Evolutionary conservation across 2,329 filamentous ascomycete species (phyloP).

Genomic region (Neonectria coccinea): DNA sequence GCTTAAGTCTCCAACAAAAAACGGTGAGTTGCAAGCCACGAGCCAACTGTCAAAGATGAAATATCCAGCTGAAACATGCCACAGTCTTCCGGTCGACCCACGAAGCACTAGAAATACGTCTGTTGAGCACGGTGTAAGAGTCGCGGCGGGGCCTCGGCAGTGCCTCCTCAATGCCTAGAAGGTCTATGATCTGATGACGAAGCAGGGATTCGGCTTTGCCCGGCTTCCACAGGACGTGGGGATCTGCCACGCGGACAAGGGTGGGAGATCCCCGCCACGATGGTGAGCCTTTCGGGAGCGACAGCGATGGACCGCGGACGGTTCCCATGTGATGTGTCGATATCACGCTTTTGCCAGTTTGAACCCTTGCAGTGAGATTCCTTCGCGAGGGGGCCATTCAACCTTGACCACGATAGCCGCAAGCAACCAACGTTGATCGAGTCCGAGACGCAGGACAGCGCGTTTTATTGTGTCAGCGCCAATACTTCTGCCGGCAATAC

Average conservation of each 20-base stretch:
- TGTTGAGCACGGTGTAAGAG: conserved; percentile 10
- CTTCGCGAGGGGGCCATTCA: neutral
- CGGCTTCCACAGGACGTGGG: conserved; percentile 38
- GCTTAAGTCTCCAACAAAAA: conserved; percentile 24
- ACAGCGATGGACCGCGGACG: conserved; percentile 5
- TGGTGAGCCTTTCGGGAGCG: conserved; percentile 27
- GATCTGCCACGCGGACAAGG: conserved; percentile 12
- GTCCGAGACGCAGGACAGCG: neutral
- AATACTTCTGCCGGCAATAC: neutral
- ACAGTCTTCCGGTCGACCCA: conserved; percentile 27
- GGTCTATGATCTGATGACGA: conserved; percentile 40
- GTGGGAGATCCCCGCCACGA: conserved; percentile 25
- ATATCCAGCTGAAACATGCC: conserved; percentile 25
- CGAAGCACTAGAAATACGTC: conserved; percentile 15
- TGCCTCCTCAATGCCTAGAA: neutral
- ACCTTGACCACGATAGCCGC: neutral
- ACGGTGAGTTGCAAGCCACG: conserved; percentile 8
- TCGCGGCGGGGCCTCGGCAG: conserved; percentile 38
- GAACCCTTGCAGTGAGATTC: neutral
- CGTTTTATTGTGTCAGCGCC: neutral
- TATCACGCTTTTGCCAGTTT: neutral
- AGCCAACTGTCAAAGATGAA: conserved; percentile 10
- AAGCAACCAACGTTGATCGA: neutral
- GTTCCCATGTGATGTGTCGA: conserved; percentile 7
- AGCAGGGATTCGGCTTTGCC: conserved; percentile 34